phyloP scores from a whole-genome alignment of 306 rosid species.

The Oxytropis ochrocephala region DNA sequence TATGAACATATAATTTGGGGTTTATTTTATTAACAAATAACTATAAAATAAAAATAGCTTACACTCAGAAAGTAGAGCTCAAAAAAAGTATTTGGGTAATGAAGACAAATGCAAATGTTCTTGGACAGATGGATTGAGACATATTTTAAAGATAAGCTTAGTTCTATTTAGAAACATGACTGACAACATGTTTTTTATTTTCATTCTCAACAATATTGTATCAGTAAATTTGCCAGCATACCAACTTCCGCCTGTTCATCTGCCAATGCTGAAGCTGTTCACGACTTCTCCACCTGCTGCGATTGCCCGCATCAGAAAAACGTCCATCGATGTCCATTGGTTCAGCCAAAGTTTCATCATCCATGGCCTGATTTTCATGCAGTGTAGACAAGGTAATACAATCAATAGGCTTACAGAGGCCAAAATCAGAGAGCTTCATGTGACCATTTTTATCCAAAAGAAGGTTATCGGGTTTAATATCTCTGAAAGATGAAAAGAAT shows the following conservation, averaged over 20 bases:
- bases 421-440: slow-evolving; percentile 99
- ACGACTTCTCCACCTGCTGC: slow-evolving; percentile 82
- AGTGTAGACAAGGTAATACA: slow-evolving; percentile 79
- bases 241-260: slow-evolving; percentile 98
- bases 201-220: slow-evolving; percentile 7
- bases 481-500: slow-evolving; percentile 51
- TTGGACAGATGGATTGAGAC: background rate
- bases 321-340: slow-evolving; percentile 72
- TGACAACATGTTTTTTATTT: background rate
- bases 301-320: slow-evolving; percentile 58
- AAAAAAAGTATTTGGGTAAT: slow-evolving; percentile 1
- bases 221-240: slow-evolving; percentile 34
- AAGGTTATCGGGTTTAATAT: slow-evolving; percentile 95
- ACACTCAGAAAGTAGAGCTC: background rate
- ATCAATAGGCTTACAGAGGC: slow-evolving; percentile 97
- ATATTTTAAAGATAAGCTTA: background rate
- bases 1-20: background rate
- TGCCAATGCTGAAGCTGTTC: slow-evolving; percentile 99
- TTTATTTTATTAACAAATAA: slow-evolving; percentile 3
- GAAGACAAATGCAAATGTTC: slow-evolving; percentile 1
- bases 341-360: slow-evolving; percentile 68
- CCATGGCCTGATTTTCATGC: slow-evolving; percentile 83
- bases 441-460: slow-evolving; percentile 89
- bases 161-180: background rate
- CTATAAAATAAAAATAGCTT: background rate